These are phyloP conservation scores for Erysimum cheiri DNA, from an alignment of 441 rosid species.

Conservation along the genomic window DNA sequence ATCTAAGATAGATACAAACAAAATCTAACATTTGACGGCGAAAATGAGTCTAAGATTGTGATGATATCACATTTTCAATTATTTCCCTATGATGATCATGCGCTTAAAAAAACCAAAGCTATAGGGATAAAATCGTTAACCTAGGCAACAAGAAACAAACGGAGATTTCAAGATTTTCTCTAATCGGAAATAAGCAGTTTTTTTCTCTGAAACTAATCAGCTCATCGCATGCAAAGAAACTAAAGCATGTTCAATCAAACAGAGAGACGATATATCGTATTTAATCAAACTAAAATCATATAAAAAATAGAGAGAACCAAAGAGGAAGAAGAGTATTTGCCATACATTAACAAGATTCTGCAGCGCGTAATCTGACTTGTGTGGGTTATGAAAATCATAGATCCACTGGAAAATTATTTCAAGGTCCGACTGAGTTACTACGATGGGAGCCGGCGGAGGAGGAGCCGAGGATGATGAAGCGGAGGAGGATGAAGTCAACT, in stretches of 20 bases:
- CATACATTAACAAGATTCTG: constrained; percentile 47
- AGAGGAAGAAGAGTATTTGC: neutral
- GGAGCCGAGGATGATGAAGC: constrained; percentile 4
- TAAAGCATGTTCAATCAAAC: neutral
- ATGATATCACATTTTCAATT: neutral
- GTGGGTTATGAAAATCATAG: constrained; percentile 25
- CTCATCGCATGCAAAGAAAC: neutral
- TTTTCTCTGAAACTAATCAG: constrained; percentile 8
- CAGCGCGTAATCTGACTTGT: constrained; percentile 43
- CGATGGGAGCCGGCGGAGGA: neutral
- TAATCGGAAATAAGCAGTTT: constrained; percentile 6
- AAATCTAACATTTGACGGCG: neutral
- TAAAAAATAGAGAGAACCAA: neutral
- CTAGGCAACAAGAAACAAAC: constrained; percentile 29
- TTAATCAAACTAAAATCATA: neutral
- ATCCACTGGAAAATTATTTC: constrained; percentile 38
- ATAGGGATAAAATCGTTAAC: neutral
- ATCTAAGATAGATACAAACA: constrained; percentile 22
- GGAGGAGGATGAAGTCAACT: neutral
- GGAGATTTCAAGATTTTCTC: neutral
- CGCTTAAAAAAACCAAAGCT: neutral
- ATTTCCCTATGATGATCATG: neutral
- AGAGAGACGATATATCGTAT: neutral
- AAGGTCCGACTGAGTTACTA: neutral
- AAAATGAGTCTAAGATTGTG: neutral